Evolutionary conservation across 371 early-diverging fungal genomes (phyloP).

Genomic region (Mycotypha africana): DNA sequence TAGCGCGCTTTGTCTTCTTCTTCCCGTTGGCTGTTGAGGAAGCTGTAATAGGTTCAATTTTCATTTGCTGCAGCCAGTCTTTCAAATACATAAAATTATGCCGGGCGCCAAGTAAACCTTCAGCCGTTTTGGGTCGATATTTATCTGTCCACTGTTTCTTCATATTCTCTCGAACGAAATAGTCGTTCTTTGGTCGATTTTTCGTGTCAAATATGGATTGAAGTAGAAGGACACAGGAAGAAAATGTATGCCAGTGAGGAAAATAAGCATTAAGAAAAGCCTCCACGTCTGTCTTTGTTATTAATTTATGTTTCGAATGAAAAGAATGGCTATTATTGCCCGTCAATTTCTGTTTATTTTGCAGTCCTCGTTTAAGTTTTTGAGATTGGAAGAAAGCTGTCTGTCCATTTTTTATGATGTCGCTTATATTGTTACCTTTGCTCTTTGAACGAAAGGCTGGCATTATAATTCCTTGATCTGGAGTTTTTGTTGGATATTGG

Average conservation of each 20-base stretch:
- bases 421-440: no score
- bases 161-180: neutral
- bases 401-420: no score
- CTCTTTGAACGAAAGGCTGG: no score
- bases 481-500: no score
- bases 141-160: constrained; percentile 26
- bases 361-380: no score
- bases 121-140: constrained; percentile 23
- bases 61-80: constrained; percentile 37
- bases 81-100: constrained; percentile 19
- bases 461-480: no score
- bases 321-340: no score
- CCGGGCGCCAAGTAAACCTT: constrained; percentile 21
- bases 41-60: constrained; percentile 21
- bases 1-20: neutral
- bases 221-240: constrained; percentile 7
- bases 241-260: constrained; percentile 10
- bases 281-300: neutral
- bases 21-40: neutral
- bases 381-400: no score
- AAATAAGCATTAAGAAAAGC: constrained; percentile 3
- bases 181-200: neutral
- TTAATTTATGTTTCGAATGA: no score
- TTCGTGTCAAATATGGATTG: constrained; percentile 9
- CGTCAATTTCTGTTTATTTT: no score